Evolutionary conservation across 2,329 filamentous ascomycete genomes (phyloP).

Genomic region (Alternaria hordeiaustralica): DNA sequence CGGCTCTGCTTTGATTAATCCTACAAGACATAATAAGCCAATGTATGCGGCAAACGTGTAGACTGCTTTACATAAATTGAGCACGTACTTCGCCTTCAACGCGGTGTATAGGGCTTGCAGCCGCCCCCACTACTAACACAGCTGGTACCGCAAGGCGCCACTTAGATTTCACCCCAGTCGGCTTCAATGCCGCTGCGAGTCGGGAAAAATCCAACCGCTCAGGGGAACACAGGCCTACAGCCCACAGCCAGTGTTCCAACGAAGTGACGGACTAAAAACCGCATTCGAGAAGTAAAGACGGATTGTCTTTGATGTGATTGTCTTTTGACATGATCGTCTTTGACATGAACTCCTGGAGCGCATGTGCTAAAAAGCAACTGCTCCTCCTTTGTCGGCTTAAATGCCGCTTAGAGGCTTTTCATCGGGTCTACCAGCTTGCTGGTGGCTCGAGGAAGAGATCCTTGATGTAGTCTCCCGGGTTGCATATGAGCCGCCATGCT

Average conservation of each 20-base stretch:
- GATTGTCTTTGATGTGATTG: neutral
- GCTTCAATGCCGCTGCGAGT: neutral
- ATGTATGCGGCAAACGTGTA: neutral
- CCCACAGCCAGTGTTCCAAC: neutral
- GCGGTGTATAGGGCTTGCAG: neutral
- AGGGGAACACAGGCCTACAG: neutral
- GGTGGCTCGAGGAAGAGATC: neutral
- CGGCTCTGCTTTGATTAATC: neutral
- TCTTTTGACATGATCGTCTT: neutral
- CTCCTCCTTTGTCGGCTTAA: neutral
- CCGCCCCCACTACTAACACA: neutral
- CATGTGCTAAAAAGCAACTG: neutral
- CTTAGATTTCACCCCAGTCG: neutral
- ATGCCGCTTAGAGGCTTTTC: neutral
- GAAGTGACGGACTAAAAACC: neutral
- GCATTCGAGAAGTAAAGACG: neutral
- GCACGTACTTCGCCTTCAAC: rapidly evolving
- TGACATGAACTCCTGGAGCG: neutral
- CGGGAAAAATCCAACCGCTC: neutral
- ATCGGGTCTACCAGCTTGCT: neutral
- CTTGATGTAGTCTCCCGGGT: neutral
- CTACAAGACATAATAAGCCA: neutral
- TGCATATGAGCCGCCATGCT: too few relatives aligned
- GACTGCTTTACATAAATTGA: neutral
- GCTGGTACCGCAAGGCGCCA: neutral